Base-by-base conservation (phyloP, 305 asterid genomes). In the Fraxinus platypoda region DNA sequence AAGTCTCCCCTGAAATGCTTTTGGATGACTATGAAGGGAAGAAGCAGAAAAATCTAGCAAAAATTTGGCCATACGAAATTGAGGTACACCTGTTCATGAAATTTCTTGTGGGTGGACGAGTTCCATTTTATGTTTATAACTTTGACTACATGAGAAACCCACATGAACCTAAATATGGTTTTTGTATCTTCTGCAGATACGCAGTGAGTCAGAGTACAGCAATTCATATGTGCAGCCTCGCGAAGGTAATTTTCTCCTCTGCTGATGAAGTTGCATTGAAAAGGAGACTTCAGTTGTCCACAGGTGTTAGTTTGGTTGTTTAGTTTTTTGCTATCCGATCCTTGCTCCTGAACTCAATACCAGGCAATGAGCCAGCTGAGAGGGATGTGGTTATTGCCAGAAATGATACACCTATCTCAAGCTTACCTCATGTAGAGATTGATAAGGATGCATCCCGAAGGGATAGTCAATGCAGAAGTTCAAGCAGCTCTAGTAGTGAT, bases 301-400 rank as follows among this genome's bases (percentile, higher is more conserved):
- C 79, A 17, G 9, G 80, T 41, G 49, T 26, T 43, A 57, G 74
- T 43, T 77, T 81, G 57, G 62, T 33, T 23, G 1, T 17, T 15
- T 62, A 82, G 43, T 46, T 26, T 64, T 77, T 41, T 54, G 19
- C 62, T 35, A 72, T 37, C 11, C 15, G 31, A 54, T 19, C 34
- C 75, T 71, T 66, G 70, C 62, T 68, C n/a, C 25, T 25, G n/a
- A 78, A 74, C 79, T 46, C 71, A 33, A 43, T 80, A 86, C 31
- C 85, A 92, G 97, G 85, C 64, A 83, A 87, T 80, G 93, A 87
- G 64, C 85, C 80, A 49, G 90, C 86, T 62, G 97, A 93, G 49
- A 92, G 88, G 87, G 92, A 91, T 78, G 87, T 91, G 66, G 95
- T 92, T 87, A 90, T 92, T 89, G 92, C 90, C 75, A 92, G 88